These are phyloP conservation scores for Aspergillus hiratsukae DNA, from an alignment of 2,329 filamentous ascomycete species.

Conservation along the genomic window DNA sequence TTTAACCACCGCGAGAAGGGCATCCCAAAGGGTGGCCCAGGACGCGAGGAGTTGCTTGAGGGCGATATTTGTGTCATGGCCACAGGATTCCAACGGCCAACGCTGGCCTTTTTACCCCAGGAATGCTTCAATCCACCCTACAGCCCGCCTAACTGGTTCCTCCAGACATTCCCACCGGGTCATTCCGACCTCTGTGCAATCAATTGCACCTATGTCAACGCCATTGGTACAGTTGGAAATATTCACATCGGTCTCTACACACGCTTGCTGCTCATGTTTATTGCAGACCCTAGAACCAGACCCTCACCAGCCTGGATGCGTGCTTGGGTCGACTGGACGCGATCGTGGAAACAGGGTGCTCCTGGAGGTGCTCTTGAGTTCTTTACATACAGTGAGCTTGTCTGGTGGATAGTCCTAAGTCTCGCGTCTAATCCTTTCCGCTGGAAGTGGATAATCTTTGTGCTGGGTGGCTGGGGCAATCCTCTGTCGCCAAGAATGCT, in stretches of 20 bases:
- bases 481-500: no score
- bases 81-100: constrained; percentile 73
- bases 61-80: constrained; percentile 79
- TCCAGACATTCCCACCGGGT: constrained; percentile 75
- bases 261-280: constrained; percentile 78
- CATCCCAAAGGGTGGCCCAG: constrained; percentile 21
- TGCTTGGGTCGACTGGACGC: constrained; percentile 81
- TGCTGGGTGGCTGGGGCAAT: constrained; percentile 46
- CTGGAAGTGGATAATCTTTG: constrained; percentile 86
- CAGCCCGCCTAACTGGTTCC: constrained; percentile 77
- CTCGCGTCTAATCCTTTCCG: constrained; percentile 71
- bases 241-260: constrained; percentile 91
- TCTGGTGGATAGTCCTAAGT: constrained; percentile 81
- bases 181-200: constrained; percentile 72
- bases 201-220: constrained; percentile 78
- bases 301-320: constrained; percentile 72
- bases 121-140: constrained; percentile 72
- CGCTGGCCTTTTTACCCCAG: constrained; percentile 66
- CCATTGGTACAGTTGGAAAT: constrained; percentile 77
- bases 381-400: constrained; percentile 78
- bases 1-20: constrained; percentile 60
- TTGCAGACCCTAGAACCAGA: constrained; percentile 70
- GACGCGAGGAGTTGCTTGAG: constrained; percentile 62
- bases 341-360: constrained; percentile 62
- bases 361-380: constrained; percentile 80